phyloP scores from a whole-genome alignment of 2,329 filamentous ascomycete species.

The Coleophoma eucalyptorum region DNA sequence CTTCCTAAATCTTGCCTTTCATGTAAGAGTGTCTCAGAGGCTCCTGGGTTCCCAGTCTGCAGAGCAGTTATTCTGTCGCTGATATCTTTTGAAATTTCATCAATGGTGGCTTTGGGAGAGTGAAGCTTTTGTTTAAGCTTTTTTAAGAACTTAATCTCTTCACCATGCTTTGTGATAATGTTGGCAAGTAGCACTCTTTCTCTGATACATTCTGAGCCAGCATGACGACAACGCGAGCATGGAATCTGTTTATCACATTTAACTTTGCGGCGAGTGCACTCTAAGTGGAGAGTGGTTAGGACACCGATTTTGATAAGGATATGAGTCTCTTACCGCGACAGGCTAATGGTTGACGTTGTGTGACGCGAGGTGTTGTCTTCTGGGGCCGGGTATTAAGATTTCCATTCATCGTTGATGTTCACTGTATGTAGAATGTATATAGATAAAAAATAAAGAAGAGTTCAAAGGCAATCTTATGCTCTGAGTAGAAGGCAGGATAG shows the following conservation, averaged over 20 bases:
- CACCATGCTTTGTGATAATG: background rate
- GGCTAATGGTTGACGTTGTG: background rate
- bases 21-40: no score
- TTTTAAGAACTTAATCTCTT: background rate
- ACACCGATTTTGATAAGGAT: background rate
- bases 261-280: constrained; percentile 15
- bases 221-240: constrained; percentile 9
- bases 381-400: no score
- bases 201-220: background rate
- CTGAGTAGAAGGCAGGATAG: no score
- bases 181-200: background rate
- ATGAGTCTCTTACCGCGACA: background rate
- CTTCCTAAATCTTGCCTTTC: background rate
- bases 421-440: no score
- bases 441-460: no score
- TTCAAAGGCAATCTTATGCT: no score
- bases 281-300: background rate
- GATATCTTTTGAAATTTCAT: background rate
- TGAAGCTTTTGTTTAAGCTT: background rate
- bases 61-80: background rate
- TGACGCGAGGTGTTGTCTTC: background rate
- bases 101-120: background rate
- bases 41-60: background rate
- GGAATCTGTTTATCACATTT: constrained; percentile 16
- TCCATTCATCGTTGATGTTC: no score